Evolutionary conservation across 495 filamentous ascomycete species (phyloP).

Genomic region (Talaromyces stipitatus): DNA sequence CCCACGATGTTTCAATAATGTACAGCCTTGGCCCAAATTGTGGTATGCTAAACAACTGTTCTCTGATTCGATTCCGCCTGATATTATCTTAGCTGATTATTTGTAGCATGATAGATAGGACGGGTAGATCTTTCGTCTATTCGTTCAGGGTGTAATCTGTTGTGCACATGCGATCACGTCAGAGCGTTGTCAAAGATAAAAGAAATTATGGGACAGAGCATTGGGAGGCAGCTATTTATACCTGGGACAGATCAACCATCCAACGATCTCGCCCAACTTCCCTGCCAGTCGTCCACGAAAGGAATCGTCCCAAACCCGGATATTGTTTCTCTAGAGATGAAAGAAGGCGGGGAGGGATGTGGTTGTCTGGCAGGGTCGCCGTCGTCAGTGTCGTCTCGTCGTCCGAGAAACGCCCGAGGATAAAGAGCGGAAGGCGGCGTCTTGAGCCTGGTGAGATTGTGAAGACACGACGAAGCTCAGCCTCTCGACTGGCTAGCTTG

Average conservation of each 20-base stretch:
- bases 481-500: not conserved
- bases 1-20: not conserved
- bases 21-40: not conserved
- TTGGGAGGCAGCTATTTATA: not conserved
- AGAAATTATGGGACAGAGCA: not conserved
- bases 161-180: not conserved
- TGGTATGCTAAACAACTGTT: not conserved
- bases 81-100: not conserved
- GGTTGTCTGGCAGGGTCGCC: conserved; percentile 4
- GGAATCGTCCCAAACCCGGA: not conserved
- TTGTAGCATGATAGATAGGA: not conserved
- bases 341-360: not conserved
- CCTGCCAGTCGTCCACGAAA: conserved; percentile 5
- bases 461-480: not conserved
- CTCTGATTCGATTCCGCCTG: not conserved
- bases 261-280: not conserved
- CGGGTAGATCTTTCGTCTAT: no score
- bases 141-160: not conserved
- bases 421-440: not conserved
- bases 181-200: not conserved
- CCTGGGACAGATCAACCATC: not conserved
- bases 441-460: not conserved
- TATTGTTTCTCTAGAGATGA: not conserved
- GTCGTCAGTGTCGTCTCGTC: not conserved
- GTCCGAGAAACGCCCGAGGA: not conserved